Conservation (phyloP, 2,329 filamentous ascomycete genomes). For the Davidsoniella neocaledoniae region DNA sequence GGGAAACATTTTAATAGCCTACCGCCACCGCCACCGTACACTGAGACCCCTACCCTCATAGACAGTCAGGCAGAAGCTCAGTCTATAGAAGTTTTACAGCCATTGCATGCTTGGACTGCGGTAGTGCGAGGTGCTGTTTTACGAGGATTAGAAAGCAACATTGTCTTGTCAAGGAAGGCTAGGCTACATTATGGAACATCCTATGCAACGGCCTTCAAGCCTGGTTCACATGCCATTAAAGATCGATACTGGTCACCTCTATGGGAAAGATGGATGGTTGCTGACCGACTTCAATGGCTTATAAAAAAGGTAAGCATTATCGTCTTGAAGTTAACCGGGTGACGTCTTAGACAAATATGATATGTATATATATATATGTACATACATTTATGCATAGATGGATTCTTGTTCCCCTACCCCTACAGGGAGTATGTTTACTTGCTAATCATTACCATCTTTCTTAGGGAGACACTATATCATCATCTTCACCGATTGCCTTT, state of each 20-base stretch:
- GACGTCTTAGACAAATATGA: too few species aligned
- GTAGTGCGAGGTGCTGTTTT: constrained; percentile 64
- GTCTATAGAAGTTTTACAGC: constrained; percentile 63
- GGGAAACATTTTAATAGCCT: constrained; percentile 39
- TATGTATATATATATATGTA: too few species aligned
- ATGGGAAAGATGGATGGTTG: constrained; percentile 73
- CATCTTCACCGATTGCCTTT: constrained; percentile 59
- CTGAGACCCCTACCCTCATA: constrained; percentile 52
- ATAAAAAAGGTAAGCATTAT: constrained; percentile 47
- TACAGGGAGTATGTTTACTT: too few species aligned
- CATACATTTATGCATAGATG: too few species aligned
- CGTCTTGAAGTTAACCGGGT: not conserved
- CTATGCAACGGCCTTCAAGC: constrained; percentile 67
- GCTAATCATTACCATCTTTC: not conserved
- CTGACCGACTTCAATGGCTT: constrained; percentile 73
- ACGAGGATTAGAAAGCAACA: constrained; percentile 58
- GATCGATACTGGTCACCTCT: constrained; percentile 67
- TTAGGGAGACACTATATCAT: constrained; percentile 57
- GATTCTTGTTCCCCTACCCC: too few species aligned
- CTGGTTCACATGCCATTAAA: constrained; percentile 52
- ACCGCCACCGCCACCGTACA: constrained; percentile 43
- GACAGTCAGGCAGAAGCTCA: constrained; percentile 13
- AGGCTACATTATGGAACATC: constrained; percentile 67
- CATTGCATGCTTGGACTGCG: constrained; percentile 66
- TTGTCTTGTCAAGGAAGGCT: constrained; percentile 59